Conservation (phyloP, 2,329 filamentous ascomycete genomes). For the Colletotrichum musae region DNA sequence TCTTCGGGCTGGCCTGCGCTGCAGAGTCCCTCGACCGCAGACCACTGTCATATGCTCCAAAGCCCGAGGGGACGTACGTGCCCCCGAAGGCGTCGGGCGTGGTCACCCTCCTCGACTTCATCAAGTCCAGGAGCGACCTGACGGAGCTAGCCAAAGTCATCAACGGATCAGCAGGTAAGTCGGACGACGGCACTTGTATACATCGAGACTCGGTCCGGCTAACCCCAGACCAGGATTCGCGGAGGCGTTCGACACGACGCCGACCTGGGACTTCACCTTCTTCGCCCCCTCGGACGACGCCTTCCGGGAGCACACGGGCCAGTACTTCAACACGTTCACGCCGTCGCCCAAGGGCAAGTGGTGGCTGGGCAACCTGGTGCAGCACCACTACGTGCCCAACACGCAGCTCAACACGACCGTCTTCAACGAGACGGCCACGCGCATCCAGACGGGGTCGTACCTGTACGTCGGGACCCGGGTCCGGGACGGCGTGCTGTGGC, state of each 20-base stretch:
- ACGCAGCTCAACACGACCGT: constrained; percentile 40
- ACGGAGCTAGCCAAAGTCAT: constrained; percentile 13
- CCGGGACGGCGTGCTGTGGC: constrained; percentile 39
- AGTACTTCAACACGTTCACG: constrained; percentile 47
- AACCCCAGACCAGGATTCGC: constrained; percentile 43
- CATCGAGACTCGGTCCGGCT: background rate
- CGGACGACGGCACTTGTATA: background rate
- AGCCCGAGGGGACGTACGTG: constrained; percentile 9
- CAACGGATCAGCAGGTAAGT: constrained; percentile 19
- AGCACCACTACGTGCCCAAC: constrained; percentile 48
- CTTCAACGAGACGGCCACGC: constrained; percentile 44
- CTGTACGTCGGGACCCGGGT: constrained; percentile 45
- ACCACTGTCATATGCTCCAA: constrained; percentile 12
- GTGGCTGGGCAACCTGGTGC: constrained; percentile 47
- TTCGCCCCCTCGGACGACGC: constrained; percentile 50
- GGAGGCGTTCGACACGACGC: constrained; percentile 47
- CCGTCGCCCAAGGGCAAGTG: constrained; percentile 47
- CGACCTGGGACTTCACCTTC: constrained; percentile 49
- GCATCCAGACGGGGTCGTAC: constrained; percentile 46
- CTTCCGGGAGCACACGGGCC: constrained; percentile 46
- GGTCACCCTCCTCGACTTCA: constrained; percentile 22
- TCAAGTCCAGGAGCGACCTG: constrained; percentile 19
- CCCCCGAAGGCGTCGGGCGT: background rate
- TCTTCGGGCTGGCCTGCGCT: background rate
- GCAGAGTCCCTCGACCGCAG: background rate